A percentile compares a stretch with the other conserved stretches of the same genome.
phyloP scores from a whole-genome alignment of 179 eudicot genomes.

The Corrigiola litoralis region DNA sequence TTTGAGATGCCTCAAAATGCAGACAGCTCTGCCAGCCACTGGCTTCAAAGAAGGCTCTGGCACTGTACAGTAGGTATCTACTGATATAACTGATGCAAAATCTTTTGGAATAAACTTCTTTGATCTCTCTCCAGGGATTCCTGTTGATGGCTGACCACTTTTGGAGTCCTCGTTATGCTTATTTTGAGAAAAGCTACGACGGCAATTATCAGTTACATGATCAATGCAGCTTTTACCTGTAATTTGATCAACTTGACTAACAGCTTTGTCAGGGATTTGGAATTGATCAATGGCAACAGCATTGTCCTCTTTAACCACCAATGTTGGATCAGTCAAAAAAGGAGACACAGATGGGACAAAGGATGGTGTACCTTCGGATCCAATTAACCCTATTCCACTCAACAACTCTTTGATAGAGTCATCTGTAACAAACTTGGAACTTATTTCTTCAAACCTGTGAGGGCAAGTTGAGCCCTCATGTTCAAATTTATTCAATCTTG shows the following conservation, averaged over 20 bases:
- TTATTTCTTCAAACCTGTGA: constrained; percentile 57
- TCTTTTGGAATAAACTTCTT: constrained; percentile 22
- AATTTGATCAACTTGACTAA: constrained; percentile 11
- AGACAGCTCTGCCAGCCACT: constrained; percentile 49
- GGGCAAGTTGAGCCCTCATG: constrained; percentile 49
- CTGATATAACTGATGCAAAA: constrained; percentile 19
- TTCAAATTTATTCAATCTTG: constrained; percentile 23
- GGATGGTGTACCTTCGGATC: constrained; percentile 50
- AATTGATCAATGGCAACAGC: constrained; percentile 5
- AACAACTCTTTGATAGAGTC: constrained; percentile 63
- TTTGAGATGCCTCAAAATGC: constrained; percentile 62
- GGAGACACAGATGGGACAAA: constrained; percentile 41
- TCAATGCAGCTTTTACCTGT: constrained; percentile 13
- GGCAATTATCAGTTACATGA: constrained; percentile 18
- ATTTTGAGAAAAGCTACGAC: constrained; percentile 2
- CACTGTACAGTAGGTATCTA: constrained; percentile 32
- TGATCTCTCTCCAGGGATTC: constrained; percentile 12
- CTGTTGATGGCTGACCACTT: constrained; percentile 14
- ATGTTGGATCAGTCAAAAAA: constrained; percentile 44
- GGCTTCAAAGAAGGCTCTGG: constrained; percentile 66
- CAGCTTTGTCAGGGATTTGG: constrained; percentile 19
- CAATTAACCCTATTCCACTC: constrained; percentile 62
- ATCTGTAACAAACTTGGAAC: constrained; percentile 54
- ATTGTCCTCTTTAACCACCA: constrained; percentile 27
- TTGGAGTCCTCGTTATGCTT: constrained; percentile 12